Percentiles rank a stretch among this genome's conserved stretches.
These are phyloP conservation scores for Strigomonas culicis DNA, from an alignment of 208 protist genomes.

Conservation along the genomic window DNA sequence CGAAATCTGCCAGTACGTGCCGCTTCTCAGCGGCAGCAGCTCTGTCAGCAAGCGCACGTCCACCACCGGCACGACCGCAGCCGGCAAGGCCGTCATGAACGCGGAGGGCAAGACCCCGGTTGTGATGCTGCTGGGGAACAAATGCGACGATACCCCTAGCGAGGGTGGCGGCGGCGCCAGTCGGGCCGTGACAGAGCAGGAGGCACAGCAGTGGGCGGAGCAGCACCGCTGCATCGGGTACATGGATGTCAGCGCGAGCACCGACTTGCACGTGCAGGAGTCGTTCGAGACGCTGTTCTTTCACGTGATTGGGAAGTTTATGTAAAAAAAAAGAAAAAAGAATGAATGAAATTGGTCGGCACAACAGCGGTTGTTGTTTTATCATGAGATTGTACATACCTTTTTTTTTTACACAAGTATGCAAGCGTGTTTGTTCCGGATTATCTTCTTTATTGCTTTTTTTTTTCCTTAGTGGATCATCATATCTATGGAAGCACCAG, in stretches of 20 bases:
- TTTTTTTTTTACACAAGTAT: background rate
- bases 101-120: constrained; percentile 21
- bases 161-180: constrained; percentile 4
- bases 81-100: constrained; percentile 37
- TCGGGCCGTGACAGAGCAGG: constrained; percentile 48
- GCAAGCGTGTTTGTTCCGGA: background rate
- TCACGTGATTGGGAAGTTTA: constrained; percentile 31
- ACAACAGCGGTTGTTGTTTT: too few relatives aligned
- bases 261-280: constrained; percentile 39
- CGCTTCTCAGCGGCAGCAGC: background rate
- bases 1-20: constrained; percentile 53
- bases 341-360: constrained; percentile 8
- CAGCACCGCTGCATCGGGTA: constrained; percentile 52
- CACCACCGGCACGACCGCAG: constrained; percentile 35
- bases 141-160: constrained; percentile 39
- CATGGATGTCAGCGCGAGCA: constrained; percentile 74
- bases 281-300: constrained; percentile 60
- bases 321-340: constrained; percentile 15
- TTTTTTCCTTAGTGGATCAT: background rate
- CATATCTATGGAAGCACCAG: background rate
- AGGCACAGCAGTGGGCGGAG: constrained; percentile 58
- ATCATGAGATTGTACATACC: too few relatives aligned
- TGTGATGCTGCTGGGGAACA: constrained; percentile 64
- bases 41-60: background rate
- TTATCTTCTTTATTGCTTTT: background rate